Evolutionary conservation across 192 early-diverging fungal species (phyloP).

Genomic region (Lobosporangium transversale): DNA sequence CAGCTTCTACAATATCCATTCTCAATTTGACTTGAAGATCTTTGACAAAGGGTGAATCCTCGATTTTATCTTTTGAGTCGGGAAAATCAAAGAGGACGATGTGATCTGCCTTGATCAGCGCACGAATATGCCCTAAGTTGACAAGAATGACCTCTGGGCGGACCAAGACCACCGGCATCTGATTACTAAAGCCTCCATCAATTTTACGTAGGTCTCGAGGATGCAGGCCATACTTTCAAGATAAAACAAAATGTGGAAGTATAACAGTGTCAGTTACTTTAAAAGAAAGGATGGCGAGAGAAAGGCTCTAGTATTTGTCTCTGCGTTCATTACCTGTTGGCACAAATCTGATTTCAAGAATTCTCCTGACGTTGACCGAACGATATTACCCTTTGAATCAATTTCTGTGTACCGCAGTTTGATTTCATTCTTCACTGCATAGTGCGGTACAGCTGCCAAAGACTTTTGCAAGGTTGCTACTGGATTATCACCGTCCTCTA

Average conservation of each 20-base stretch:
- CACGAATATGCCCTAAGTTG: slow-evolving; percentile 81
- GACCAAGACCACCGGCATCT: slow-evolving; percentile 85
- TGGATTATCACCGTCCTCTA: slow-evolving; percentile 5
- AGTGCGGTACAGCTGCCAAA: slow-evolving; percentile 20
- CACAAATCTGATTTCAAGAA: slow-evolving; percentile 83
- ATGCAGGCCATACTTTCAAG: slow-evolving; percentile 68
- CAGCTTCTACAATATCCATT: slow-evolving; percentile 29
- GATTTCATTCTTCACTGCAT: slow-evolving; percentile 35
- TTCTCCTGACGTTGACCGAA: slow-evolving; percentile 74
- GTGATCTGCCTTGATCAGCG: slow-evolving; percentile 80
- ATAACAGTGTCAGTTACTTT: no score
- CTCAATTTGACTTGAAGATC: slow-evolving; percentile 78
- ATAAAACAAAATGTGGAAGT: neutral
- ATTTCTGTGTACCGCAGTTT: slow-evolving; percentile 63
- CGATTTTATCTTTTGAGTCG: slow-evolving; percentile 66
- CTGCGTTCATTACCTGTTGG: slow-evolving; percentile 43
- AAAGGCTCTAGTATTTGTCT: neutral
- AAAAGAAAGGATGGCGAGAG: slow-evolving; percentile 3
- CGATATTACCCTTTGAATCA: slow-evolving; percentile 70
- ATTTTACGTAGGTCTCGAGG: slow-evolving; percentile 89
- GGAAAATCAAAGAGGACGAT: slow-evolving; percentile 78
- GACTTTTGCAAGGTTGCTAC: slow-evolving; percentile 17
- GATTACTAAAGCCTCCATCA: slow-evolving; percentile 74
- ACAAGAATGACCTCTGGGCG: slow-evolving; percentile 83
- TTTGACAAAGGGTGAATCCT: slow-evolving; percentile 75